Conservation (phyloP, 345 rosid genomes). For the Eutrema heterophyllum region DNA sequence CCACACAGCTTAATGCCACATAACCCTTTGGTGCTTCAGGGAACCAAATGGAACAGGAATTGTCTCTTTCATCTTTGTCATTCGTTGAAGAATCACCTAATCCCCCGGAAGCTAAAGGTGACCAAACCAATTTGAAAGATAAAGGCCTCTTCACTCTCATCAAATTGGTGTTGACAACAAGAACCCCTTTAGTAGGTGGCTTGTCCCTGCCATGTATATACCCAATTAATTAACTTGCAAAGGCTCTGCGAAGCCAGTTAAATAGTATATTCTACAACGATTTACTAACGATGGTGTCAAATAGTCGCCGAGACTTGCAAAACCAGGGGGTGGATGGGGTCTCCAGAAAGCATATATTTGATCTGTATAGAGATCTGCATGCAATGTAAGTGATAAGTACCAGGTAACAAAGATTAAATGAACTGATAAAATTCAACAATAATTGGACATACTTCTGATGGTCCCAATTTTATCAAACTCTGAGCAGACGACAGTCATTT, state of each 20-base stretch:
- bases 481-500: slow-evolving; percentile 74
- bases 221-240: slow-evolving; percentile 13
- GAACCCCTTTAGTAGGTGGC: slow-evolving; percentile 92
- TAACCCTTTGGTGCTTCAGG: slow-evolving; percentile 92
- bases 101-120: slow-evolving; percentile 39
- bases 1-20: slow-evolving; percentile 86
- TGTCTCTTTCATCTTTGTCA: slow-evolving; percentile 29
- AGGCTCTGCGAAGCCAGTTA: not conserved
- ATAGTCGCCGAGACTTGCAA: slow-evolving; percentile 95
- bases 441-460: slow-evolving; percentile 52
- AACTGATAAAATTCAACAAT: slow-evolving; percentile 10
- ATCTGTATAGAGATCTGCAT: slow-evolving; percentile 57
- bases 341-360: slow-evolving; percentile 85
- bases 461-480: slow-evolving; percentile 92
- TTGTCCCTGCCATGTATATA: slow-evolving; percentile 70
- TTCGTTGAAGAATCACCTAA: slow-evolving; percentile 32
- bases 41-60: slow-evolving; percentile 75
- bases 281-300: slow-evolving; percentile 78
- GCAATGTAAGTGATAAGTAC: slow-evolving; percentile 24
- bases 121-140: slow-evolving; percentile 78
- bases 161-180: slow-evolving; percentile 75
- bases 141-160: slow-evolving; percentile 76
- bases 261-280: not conserved
- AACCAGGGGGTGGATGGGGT: slow-evolving; percentile 91
- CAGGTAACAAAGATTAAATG: slow-evolving; percentile 15